Evolutionary conservation across 2,329 filamentous ascomycete species (phyloP).

Genomic region (Diaporthe vexans): DNA sequence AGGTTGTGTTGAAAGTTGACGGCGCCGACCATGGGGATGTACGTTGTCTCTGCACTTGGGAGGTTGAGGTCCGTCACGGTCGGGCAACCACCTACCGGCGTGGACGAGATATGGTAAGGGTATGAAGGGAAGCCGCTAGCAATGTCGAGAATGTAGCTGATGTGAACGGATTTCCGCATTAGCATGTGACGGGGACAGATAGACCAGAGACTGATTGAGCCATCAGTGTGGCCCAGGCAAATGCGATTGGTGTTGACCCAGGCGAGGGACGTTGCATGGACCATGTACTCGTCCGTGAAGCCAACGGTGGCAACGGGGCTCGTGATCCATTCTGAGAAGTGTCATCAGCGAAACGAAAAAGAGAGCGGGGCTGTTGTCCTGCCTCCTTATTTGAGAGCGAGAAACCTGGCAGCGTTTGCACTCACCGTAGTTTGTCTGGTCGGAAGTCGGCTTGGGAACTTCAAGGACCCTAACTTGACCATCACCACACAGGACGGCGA

Average conservation of each 20-base stretch:
- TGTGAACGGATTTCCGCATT: slow-evolving; percentile 67
- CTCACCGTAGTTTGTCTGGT: slow-evolving; percentile 57
- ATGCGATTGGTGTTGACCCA: slow-evolving; percentile 70
- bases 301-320: slow-evolving; percentile 60
- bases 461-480: slow-evolving; percentile 65
- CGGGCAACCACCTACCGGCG: slow-evolving; percentile 66
- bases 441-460: slow-evolving; percentile 52
- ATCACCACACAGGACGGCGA: slow-evolving; percentile 66
- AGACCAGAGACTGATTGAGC: slow-evolving; percentile 70
- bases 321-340: slow-evolving; percentile 59
- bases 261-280: slow-evolving; percentile 66
- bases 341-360: background rate
- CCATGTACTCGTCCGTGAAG: slow-evolving; percentile 60
- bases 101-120: slow-evolving; percentile 68
- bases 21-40: slow-evolving; percentile 61
- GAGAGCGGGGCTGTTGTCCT: background rate
- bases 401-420: background rate
- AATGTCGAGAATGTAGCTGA: slow-evolving; percentile 67
- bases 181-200: slow-evolving; percentile 63
- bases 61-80: slow-evolving; percentile 67
- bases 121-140: slow-evolving; percentile 69
- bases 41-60: slow-evolving; percentile 67
- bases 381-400: too few species aligned
- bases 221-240: slow-evolving; percentile 68
- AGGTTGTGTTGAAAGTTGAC: slow-evolving; percentile 67